These are phyloP conservation scores for Pseudonitzschia pungens DNA, from an alignment of 108 stramenopile species.

Conservation along the genomic window DNA sequence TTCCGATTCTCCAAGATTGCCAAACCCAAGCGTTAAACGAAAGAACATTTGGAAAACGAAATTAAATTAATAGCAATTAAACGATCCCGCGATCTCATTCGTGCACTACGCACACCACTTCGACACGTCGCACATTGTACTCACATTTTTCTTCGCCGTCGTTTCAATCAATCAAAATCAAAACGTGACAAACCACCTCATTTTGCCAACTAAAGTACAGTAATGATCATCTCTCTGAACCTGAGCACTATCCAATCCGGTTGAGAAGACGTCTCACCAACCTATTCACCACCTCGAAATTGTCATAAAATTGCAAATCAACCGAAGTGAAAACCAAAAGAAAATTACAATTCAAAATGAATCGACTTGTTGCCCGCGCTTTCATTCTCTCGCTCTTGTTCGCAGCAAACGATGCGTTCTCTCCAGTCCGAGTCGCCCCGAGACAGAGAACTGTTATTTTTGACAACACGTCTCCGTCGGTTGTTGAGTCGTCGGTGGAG, in stretches of 20 bases:
- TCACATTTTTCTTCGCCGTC: neutral
- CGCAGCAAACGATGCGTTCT: constrained; percentile 10
- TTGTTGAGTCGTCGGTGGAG: neutral
- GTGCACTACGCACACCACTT: neutral
- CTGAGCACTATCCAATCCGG: too few relatives aligned
- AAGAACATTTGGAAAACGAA: too few relatives aligned
- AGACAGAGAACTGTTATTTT: neutral
- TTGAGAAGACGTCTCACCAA: too few relatives aligned
- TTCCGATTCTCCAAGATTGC: too few relatives aligned
- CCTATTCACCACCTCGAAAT: too few relatives aligned
- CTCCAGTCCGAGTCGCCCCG: neutral
- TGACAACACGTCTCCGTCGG: neutral
- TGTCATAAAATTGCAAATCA: neutral
- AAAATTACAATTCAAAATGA: constrained; percentile 10
- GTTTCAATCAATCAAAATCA: too few relatives aligned
- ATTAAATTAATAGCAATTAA: too few relatives aligned
- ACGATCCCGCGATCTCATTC: neutral
- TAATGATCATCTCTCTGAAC: too few relatives aligned
- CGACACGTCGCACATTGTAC: neutral
- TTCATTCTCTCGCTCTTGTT: constrained; percentile 4
- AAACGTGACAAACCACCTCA: neutral
- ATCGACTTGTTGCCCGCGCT: neutral
- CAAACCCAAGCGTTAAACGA: too few relatives aligned
- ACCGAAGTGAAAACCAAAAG: neutral
- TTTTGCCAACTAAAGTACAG: too few relatives aligned